Evolutionary conservation across 352 stramenopile genomes (phyloP).

Genomic region (Globisporangium ultimum): DNA sequence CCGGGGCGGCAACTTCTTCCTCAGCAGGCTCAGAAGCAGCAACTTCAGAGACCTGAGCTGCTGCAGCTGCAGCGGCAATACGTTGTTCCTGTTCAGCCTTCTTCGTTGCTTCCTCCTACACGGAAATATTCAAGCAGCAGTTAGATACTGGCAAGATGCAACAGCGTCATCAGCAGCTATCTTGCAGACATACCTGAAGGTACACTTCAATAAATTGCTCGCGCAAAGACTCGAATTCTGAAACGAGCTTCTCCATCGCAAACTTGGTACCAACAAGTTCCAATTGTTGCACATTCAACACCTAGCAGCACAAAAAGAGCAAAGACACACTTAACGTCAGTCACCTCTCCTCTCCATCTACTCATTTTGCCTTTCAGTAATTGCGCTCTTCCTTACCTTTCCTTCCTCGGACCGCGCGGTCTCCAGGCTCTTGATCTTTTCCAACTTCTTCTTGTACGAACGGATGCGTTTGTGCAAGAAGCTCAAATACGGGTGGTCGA

Average conservation of each 20-base stretch:
- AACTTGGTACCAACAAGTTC: slow-evolving; percentile 65
- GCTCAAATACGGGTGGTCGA: slow-evolving; percentile 78
- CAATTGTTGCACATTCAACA: slow-evolving; percentile 72
- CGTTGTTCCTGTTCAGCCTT: slow-evolving; percentile 19
- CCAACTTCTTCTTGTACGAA: slow-evolving; percentile 81
- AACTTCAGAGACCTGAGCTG: slow-evolving; percentile 9
- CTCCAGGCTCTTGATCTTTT: slow-evolving; percentile 79
- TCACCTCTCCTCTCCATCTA: background rate
- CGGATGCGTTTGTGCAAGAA: slow-evolving; percentile 82
- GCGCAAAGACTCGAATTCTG: slow-evolving; percentile 68
- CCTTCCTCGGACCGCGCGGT: slow-evolving; percentile 33
- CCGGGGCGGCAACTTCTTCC: background rate
- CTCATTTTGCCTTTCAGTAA: background rate
- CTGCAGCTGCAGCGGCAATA: slow-evolving; percentile 10
- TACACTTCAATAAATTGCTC: slow-evolving; percentile 77
- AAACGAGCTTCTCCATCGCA: slow-evolving; percentile 72
- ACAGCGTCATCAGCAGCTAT: too few species aligned
- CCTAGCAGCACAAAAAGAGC: slow-evolving; percentile 12
- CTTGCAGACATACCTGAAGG: slow-evolving; percentile 18
- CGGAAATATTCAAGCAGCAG: background rate
- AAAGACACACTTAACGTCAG: background rate
- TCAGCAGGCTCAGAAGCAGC: background rate
- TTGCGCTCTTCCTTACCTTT: slow-evolving; percentile 26
- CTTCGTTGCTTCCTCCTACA: slow-evolving; percentile 37
- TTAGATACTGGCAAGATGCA: background rate